A percentile compares a stretch with the other conserved stretches of the same genome.
These are phyloP conservation scores for Aspergillus pseudoglaucus DNA, from an alignment of 2,329 filamentous ascomycete genomes.

Conservation along the genomic window DNA sequence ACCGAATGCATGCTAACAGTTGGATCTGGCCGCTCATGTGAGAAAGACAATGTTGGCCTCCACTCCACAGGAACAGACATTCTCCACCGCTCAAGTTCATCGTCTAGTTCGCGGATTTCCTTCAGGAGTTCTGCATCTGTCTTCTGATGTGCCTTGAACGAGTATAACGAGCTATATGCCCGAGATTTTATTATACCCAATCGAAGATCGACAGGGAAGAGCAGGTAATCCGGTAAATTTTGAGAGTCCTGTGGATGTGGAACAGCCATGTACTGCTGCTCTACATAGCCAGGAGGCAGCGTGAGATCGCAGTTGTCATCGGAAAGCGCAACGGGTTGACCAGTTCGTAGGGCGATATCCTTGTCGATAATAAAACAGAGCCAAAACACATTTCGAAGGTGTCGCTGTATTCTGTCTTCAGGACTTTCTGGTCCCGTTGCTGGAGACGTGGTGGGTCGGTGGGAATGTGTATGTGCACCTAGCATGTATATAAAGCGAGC, in stretches of 20 bases:
- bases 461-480: conserved; percentile 37
- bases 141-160: conserved; percentile 42
- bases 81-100: conserved; percentile 52
- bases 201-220: conserved; percentile 45
- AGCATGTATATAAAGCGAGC: conserved; percentile 47
- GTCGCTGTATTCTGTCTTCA: conserved; percentile 16
- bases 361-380: conserved; percentile 51
- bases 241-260: conserved; percentile 13
- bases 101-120: conserved; percentile 52
- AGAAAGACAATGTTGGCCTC: conserved; percentile 45
- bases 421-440: conserved; percentile 6
- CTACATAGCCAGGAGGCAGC: conserved; percentile 39
- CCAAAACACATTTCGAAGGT: conserved; percentile 47
- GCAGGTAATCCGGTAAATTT: conserved; percentile 20
- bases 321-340: conserved; percentile 46
- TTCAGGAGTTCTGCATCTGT: conserved; percentile 50
- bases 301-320: conserved; percentile 51
- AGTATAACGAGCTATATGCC: conserved; percentile 45
- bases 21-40: conserved; percentile 22
- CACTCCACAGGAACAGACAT: conserved; percentile 41
- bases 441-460: conserved; percentile 19
- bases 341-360: conserved; percentile 49
- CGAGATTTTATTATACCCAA: conserved; percentile 49
- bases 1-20: conserved; percentile 44
- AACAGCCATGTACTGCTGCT: conserved; percentile 19